These are phyloP conservation scores for Cryptococcus jaspeensis DNA, from an alignment of 1,284 basidiomycete species.

Conservation along the genomic window DNA sequence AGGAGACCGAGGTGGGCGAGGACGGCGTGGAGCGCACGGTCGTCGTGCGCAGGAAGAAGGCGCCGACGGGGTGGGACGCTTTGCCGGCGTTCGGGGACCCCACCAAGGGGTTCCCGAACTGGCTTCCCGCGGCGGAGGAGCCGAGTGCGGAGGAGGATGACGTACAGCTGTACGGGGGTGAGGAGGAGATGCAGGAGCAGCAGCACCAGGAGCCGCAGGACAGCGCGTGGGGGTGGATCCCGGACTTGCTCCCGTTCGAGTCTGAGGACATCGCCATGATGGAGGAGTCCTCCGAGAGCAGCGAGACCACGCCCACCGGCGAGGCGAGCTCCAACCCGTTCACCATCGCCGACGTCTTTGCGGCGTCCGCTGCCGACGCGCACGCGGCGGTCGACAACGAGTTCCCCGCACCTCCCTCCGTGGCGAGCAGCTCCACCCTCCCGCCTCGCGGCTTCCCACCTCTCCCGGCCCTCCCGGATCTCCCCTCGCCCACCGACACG, in stretches of 20 bases:
- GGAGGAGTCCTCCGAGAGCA: too few relatives aligned
- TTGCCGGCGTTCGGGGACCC: too few relatives aligned
- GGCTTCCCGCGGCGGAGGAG: too few relatives aligned
- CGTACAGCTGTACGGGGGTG: too few relatives aligned
- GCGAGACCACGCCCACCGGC: too few relatives aligned
- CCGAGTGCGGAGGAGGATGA: too few relatives aligned
- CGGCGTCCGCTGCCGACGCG: too few relatives aligned
- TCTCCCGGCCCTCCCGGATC: background rate
- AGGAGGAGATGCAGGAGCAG: background rate
- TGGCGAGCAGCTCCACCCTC: background rate
- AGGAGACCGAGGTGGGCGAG: background rate
- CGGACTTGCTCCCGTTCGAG: background rate
- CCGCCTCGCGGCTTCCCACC: background rate
- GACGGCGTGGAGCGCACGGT: background rate
- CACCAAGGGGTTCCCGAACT: too few relatives aligned
- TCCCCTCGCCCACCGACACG: background rate
- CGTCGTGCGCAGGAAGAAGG: background rate
- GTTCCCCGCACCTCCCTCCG: too few relatives aligned
- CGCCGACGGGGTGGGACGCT: background rate
- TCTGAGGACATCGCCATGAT: background rate
- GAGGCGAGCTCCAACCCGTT: too few relatives aligned
- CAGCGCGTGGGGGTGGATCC: background rate
- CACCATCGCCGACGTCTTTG: too few relatives aligned
- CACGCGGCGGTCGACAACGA: too few relatives aligned
- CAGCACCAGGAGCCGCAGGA: background rate